Evolutionary conservation across 371 early-diverging fungal species (phyloP).

Genomic region (Rhizopus delemar): DNA sequence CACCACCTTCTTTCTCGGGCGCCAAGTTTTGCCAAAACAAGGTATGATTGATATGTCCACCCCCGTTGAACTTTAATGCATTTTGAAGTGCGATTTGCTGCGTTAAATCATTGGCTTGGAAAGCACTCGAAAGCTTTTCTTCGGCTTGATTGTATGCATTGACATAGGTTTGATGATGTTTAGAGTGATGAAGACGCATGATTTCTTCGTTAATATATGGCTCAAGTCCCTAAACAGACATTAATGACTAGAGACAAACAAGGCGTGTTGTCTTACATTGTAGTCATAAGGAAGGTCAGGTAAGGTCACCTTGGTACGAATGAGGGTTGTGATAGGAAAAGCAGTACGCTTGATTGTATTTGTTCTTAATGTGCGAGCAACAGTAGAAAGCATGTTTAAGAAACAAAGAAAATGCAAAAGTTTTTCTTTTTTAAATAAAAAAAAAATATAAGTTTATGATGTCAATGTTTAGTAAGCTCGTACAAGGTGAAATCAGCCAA

Average conservation of each 20-base stretch:
- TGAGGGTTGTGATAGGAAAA: constrained; percentile 47
- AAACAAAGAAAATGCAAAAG: constrained; percentile 10
- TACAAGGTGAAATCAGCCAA: too few species aligned
- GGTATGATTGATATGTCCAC: constrained; percentile 98
- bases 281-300: constrained; percentile 78
- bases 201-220: constrained; percentile 93
- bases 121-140: constrained; percentile 74
- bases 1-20: constrained; percentile 58
- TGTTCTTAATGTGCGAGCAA: constrained; percentile 49
- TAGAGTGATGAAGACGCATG: constrained; percentile 94
- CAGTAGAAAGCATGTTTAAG: constrained; percentile 45
- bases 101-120: constrained; percentile 69
- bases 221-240: constrained; percentile 75
- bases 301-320: constrained; percentile 68
- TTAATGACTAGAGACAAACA: neutral
- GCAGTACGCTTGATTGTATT: constrained; percentile 31
- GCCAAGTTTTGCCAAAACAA: constrained; percentile 96
- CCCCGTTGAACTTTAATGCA: constrained; percentile 92
- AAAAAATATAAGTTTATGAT: neutral
- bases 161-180: constrained; percentile 91
- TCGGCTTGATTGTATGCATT: constrained; percentile 59
- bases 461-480: neutral
- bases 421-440: too few species aligned
- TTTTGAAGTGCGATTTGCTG: constrained; percentile 77
- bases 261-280: constrained; percentile 43